These are phyloP conservation scores for Phytophthora sp. DNA, from an alignment of 352 stramenopile species.

Conservation along the genomic window DNA sequence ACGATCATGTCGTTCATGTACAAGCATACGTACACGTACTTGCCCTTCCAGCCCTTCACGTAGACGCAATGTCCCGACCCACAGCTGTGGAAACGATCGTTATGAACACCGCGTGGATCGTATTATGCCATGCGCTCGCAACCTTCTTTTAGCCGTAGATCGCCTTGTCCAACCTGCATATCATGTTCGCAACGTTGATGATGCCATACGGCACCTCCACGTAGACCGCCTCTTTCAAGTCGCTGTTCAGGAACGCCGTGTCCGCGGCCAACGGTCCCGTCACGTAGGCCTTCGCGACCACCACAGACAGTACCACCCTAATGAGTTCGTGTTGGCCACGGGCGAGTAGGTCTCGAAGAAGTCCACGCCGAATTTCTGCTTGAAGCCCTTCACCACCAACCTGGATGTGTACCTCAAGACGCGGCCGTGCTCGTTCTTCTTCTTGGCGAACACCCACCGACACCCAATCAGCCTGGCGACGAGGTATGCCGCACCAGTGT, in stretches of 20 bases:
- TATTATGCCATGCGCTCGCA: conserved; percentile 32
- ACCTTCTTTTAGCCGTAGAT: conserved; percentile 33
- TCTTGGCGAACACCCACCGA: conserved; percentile 13
- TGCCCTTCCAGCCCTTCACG: conserved; percentile 11
- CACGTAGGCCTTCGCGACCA: background rate
- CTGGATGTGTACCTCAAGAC: background rate
- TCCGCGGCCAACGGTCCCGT: conserved; percentile 13
- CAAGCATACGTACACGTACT: conserved; percentile 18
- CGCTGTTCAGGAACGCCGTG: conserved; percentile 16
- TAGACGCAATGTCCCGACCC: conserved; percentile 29
- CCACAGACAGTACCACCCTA: conserved; percentile 4
- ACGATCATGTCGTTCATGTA: conserved; percentile 22
- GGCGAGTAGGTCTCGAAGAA: conserved; percentile 19
- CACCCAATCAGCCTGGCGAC: background rate
- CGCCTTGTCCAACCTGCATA: conserved; percentile 26
- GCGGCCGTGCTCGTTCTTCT: conserved; percentile 2
- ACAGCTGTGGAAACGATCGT: conserved; percentile 21
- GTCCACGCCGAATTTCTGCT: conserved; percentile 16
- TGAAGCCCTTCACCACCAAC: conserved; percentile 6
- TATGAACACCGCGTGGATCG: conserved; percentile 23
- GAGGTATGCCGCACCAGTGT: background rate
- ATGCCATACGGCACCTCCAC: conserved; percentile 7
- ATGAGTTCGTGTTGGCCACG: conserved; percentile 27
- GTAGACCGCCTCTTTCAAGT: background rate
- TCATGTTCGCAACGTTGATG: background rate